phyloP scores from a whole-genome alignment of 169 alveolate species.

The Eimeria sp. region DNA sequence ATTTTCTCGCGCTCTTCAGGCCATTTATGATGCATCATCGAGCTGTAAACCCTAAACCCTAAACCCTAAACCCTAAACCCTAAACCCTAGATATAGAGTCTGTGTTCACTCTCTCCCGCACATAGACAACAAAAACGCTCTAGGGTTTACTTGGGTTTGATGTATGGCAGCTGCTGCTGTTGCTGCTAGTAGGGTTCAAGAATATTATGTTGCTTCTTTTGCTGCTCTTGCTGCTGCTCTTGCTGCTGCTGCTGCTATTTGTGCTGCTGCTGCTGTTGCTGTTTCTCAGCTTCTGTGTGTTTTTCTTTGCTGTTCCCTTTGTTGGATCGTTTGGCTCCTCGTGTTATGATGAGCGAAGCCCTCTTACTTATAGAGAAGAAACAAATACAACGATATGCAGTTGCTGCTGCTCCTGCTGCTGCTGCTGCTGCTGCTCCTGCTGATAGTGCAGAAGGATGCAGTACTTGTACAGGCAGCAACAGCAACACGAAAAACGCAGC shows the following conservation, averaged over 20 bases:
- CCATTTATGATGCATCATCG: neutral
- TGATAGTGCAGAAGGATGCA: neutral
- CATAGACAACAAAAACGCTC: neutral
- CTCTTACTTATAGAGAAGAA: neutral
- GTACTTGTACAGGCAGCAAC: neutral
- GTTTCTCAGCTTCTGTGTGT: neutral
- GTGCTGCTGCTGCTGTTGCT: conserved; percentile 43
- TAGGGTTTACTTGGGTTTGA: neutral
- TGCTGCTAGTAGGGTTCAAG: neutral
- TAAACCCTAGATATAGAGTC: neutral
- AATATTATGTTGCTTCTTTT: no score
- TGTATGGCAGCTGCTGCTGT: neutral
- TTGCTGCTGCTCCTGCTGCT: neutral
- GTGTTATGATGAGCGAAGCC: neutral
- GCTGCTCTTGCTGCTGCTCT: neutral
- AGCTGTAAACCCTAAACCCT: conserved; percentile 7
- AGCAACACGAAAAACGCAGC: no score
- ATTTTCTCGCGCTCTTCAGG: neutral
- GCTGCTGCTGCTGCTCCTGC: neutral
- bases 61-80: conserved; percentile 30
- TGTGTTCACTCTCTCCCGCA: neutral
- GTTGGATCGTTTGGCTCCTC: neutral
- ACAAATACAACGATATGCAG: neutral
- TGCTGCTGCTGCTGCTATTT: conserved; percentile 16
- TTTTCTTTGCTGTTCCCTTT: neutral